Base-by-base conservation (phyloP, 2,329 filamentous ascomycete species). In the Epichloe gansuensis region DNA sequence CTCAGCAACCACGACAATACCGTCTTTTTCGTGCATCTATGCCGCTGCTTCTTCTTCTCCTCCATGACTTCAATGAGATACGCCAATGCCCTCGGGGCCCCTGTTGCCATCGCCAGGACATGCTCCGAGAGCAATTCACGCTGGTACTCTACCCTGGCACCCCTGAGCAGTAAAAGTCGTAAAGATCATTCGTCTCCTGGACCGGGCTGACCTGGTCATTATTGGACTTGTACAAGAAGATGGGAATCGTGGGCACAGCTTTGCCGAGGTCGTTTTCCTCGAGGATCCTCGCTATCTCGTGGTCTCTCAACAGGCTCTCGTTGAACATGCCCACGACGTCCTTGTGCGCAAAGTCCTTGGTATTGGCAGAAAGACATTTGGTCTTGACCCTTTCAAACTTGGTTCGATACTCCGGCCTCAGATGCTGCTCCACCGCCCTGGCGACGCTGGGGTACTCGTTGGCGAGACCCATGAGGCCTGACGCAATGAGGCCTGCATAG, bases 281-380 rank as follows among this genome's bases (percentile, higher is more conserved):
- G 45, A 53, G 43, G 42, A 53, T 45, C n/a, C 28, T 28, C 8
- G 41, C 3, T 4, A 25, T 17, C 39, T 37, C 42, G 3, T 41
- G 51, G 13, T 34, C 13, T 8, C 2, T 31, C 5, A 53, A 21
- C 4, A 42, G 11, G 5, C 37, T 7, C 43, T 66, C 60, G 17
- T 65, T 60, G 55, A 76, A 74, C 62, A 74, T 75, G 15, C n/a
- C n/a, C 4, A 61, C 61, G 4, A 75, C 65, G 56, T 74, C 61
- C 39, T 71, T 58, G 42, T 59, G 55, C 2, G 56, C 55, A 52
- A 67, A 75, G 6, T 56, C 57, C 2, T 38, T 46, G 4, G 60
- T 38, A 52, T 60, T 55, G 48, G 65, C 59, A 44, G 55, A 39
- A 25, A 64, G 17, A 57, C 62, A 63, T 56, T 66, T 59, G 54